Base-by-base conservation (phyloP, 805 yeast genomes). In the Naumovozyma castellii region DNA sequence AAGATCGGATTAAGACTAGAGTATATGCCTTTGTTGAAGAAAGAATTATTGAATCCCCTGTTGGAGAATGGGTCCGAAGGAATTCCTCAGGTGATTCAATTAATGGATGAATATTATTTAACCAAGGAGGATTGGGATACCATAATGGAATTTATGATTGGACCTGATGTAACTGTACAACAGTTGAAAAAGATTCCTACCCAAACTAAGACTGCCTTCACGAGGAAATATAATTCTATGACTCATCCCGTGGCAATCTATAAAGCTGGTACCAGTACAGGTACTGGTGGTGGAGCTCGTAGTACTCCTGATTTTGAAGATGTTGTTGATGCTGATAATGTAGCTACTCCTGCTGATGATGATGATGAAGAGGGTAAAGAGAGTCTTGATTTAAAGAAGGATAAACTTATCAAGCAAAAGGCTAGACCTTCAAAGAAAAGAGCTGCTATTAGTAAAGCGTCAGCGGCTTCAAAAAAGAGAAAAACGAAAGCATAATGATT, bases 111-210 rank as follows among this genome's bases (percentile, higher is more conserved):
- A 28, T 92, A 92, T 60, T 92, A 77, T 53, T 59, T 92, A 30
- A 83, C 95, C 5, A 82, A 77, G 52, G 95, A 88, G 42, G 97
- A 92, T 60, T 90, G 94, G 88, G 97, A 90, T 54, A 72, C 72
- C 17, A 65, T 92, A 9, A 69, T 86, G 73, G 97, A 88, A 46
- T 75, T 88, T 45, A 81, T 85, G 14, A 79, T 87, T 10, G 95
- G 95, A 0, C 71, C 68, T 12, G 69, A 60, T 13, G 53, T 60
- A 28, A 68, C 75, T 14, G 75, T 72, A 5, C 52, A 57, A 1
- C 47, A 65, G 9, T 47, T 66, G 6, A 84, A 84, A 60, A 72
- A 74, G 50, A 71, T 90, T 3, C 77, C 90, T 8, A 73, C 95
- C 1, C 70, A 78, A n/a, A 77, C 76, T 13, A 94, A 92, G 58